phyloP scores from a whole-genome alignment of 257 asterid species.

The Misopates orontium region DNA sequence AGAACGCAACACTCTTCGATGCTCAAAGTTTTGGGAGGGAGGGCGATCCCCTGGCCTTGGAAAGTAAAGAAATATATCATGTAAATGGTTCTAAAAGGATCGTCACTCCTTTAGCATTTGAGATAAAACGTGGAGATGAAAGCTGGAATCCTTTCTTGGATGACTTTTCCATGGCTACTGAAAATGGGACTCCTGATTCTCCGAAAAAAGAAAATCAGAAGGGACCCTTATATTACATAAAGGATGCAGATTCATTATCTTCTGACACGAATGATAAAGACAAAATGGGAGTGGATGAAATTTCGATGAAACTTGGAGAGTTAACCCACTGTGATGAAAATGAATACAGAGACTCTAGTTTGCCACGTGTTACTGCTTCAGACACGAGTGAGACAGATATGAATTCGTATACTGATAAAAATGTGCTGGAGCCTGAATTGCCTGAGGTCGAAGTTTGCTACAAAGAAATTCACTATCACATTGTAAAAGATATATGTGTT shows the following conservation, averaged over 20 bases:
- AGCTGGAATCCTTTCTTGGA: conserved; percentile 36
- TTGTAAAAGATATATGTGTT: conserved; percentile 73
- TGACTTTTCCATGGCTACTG: conserved; percentile 30
- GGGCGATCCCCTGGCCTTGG: conserved; percentile 36
- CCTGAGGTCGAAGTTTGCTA: conserved; percentile 62
- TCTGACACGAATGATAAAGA: conserved; percentile 36
- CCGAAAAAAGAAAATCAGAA: conserved; percentile 29
- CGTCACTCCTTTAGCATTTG: conserved; percentile 25
- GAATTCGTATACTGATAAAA: conserved; percentile 46
- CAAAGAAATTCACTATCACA: conserved; percentile 44
- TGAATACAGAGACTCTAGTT: conserved; percentile 32
- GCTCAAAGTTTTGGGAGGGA: conserved; percentile 39
- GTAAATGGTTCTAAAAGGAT: conserved; percentile 36
- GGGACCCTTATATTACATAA: conserved; percentile 29
- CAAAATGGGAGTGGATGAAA: conserved; percentile 30
- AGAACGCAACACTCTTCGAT: conserved; percentile 38
- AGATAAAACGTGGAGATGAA: conserved; percentile 33
- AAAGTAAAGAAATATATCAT: conserved; percentile 35
- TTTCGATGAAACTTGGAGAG: conserved; percentile 31
- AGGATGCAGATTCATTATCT: conserved; percentile 39
- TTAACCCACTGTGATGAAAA: conserved; percentile 26
- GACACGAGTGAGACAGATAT: conserved; percentile 30
- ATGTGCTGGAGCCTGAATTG: conserved; percentile 47
- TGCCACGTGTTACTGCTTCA: conserved; percentile 27
- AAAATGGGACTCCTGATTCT: conserved; percentile 29